These are phyloP conservation scores for Chrysoporthe deuterocubensis DNA, from an alignment of 2,329 filamentous ascomycete genomes.

Conservation along the genomic window DNA sequence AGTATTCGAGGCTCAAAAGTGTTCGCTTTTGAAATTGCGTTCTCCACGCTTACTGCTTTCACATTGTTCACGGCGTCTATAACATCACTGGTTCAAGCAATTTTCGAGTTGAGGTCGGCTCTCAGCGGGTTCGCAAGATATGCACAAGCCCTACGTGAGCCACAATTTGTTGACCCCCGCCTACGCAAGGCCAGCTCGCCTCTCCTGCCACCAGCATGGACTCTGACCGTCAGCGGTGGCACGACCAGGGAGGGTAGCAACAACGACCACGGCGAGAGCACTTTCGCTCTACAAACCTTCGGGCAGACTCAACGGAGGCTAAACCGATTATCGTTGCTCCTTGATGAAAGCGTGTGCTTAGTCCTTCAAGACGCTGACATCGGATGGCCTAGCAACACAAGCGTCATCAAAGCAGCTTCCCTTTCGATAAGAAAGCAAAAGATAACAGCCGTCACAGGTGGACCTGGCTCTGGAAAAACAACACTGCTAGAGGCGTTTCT, in stretches of 20 bases:
- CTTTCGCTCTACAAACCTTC: neutral
- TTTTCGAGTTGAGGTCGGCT: neutral
- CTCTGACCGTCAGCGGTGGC: too few species aligned
- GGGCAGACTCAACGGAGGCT: neutral
- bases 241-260: neutral
- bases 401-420: neutral
- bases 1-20: neutral
- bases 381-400: neutral
- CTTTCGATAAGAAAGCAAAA: neutral
- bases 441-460: neutral
- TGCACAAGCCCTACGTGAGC: neutral
- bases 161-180: neutral
- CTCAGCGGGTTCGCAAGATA: neutral
- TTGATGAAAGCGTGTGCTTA: neutral
- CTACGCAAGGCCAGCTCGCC: neutral
- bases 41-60: neutral
- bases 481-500: neutral
- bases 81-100: neutral
- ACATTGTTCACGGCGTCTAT: neutral
- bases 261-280: neutral
- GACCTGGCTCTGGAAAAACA: neutral
- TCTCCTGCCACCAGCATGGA: neutral
- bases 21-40: neutral
- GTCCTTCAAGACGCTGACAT: neutral
- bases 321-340: neutral